Evolutionary conservation across 345 rosid species (phyloP), one percentile per base, ranked within the genome.

Genomic region (Hypericum androsaemum): DNA sequence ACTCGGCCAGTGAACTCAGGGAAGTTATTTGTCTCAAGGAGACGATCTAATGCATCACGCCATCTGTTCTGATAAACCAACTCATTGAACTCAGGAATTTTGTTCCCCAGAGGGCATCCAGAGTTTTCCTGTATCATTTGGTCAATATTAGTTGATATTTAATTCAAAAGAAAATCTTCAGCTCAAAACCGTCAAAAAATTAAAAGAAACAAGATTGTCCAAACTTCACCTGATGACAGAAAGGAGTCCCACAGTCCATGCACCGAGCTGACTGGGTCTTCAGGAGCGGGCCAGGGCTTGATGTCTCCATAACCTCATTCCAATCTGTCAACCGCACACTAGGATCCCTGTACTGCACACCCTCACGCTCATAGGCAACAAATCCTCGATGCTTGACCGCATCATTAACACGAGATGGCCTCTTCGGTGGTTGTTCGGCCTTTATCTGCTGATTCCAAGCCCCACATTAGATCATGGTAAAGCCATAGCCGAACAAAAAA

Each of bases 221-320:
- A 32, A 39, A 14, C 13, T 57, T 56, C 62, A 78, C 98, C 94
- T 94, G 99, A 62, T 94, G 97, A 75, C 99, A 94, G 78, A 88
- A 94, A 50, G 99, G 99, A 58, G 99, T 94, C 39, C 99, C 99
- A 68, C 99, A 94, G 62, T 88, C 99, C 99, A 94, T 94, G 75
- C 99, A 94, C 53, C 99, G 95, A 43, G 99, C 97, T 12, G 99
- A 80, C 64, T 94, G 99, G 3, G 99, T 94, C 46, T 74, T 94
- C 28, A 86, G 64, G 39, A 94, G 88, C 8, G 90, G 85, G 16
- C 97, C 84, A 54, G 94, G 95, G 54, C 79, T 73, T 47, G 95
- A 50, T 63, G 75, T 81, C 76, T 81, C 83, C 84, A 75, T 84
- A 54, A 94, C 99, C 74, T 94, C 99, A 7, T 83, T 75, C 95